Evolutionary conservation across 805 yeast species (phyloP).

Genomic region (Hanseniaspora thailandica): DNA sequence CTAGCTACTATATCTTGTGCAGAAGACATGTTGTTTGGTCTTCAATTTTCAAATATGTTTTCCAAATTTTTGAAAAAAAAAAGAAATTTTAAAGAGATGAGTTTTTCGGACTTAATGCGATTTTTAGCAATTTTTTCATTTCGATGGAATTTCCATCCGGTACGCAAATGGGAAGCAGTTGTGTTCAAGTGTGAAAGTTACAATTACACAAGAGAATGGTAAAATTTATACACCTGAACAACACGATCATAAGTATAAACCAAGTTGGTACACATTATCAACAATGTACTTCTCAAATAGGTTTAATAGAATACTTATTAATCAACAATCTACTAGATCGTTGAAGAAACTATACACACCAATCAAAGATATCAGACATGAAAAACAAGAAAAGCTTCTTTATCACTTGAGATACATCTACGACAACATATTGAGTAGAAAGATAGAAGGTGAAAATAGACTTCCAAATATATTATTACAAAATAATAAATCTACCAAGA

Average conservation of each 20-base stretch:
- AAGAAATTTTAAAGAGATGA: neutral
- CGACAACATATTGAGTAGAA: slow-evolving; percentile 7
- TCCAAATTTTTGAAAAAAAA: no score
- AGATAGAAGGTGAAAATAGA: neutral
- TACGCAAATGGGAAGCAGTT: neutral
- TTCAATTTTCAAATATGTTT: neutral
- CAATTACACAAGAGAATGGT: no score
- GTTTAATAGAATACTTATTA: neutral
- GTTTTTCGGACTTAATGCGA: neutral
- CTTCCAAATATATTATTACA: neutral
- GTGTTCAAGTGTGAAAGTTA: no score
- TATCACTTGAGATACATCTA: slow-evolving; percentile 16
- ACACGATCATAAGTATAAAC: no score
- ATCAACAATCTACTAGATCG: slow-evolving; percentile 10
- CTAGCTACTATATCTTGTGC: slow-evolving; percentile 5
- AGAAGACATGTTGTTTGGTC: neutral
- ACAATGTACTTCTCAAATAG: neutral
- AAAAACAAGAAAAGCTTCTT: slow-evolving; percentile 18
- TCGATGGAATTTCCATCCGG: no score
- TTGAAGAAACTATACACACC: slow-evolving; percentile 26
- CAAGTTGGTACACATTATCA: no score
- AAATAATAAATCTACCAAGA: slow-evolving; percentile 8
- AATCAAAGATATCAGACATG: slow-evolving; percentile 17
- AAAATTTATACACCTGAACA: no score
- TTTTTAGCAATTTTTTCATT: no score